Percentiles rank a stretch among this genome's conserved stretches.
phyloP scores from a whole-genome alignment of 2,329 filamentous ascomycete species.

The Cytospora piceae region DNA sequence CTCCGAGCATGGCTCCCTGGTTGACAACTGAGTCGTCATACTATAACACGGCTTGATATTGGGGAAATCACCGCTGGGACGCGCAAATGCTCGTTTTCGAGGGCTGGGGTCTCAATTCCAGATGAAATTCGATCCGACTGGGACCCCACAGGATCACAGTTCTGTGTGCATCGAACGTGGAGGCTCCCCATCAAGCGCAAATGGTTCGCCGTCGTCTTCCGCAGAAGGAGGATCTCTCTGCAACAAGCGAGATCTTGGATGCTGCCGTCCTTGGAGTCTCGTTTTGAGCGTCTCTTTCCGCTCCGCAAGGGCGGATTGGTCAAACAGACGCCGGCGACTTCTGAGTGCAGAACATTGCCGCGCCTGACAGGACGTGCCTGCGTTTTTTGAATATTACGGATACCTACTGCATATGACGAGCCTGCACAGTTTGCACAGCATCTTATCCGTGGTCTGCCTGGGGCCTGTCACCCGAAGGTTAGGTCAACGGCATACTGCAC shows the following conservation, averaged over 20 bases:
- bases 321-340: conserved; percentile 10
- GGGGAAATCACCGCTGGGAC: conserved; percentile 2
- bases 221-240: conserved; percentile 7
- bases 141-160: conserved; percentile 6
- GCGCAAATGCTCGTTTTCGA: not conserved
- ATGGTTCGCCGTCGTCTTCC: conserved; percentile 8
- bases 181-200: conserved; percentile 5
- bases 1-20: not conserved
- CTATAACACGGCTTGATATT: not conserved
- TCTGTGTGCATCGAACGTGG: conserved; percentile 7
- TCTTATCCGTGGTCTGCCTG: not conserved
- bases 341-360: conserved; percentile 8
- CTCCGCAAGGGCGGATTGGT: conserved; percentile 2
- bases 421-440: not conserved
- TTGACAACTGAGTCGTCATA: not conserved
- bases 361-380: not conserved
- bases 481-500: not conserved
- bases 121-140: not conserved
- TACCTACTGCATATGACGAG: not conserved
- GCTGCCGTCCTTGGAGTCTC: not conserved
- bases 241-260: not conserved
- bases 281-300: not conserved
- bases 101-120: not conserved
- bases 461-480: too few relatives aligned
- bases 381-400: not conserved